phyloP scores from a whole-genome alignment of 176 grass and related monocot genomes.

The Chloris gayana region DNA sequence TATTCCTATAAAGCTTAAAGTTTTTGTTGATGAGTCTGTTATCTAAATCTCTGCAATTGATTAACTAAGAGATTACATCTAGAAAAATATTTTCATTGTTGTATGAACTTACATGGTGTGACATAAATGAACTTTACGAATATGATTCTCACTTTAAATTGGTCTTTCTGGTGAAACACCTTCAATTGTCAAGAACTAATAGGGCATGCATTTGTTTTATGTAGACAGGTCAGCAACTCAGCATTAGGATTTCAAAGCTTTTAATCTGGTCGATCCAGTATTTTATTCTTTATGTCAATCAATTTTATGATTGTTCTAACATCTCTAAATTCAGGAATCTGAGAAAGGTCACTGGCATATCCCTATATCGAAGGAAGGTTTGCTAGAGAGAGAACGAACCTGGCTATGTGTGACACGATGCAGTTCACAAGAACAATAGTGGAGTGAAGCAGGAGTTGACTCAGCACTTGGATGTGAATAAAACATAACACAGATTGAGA shows the following conservation, averaged over 20 bases:
- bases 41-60: not conserved
- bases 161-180: not conserved
- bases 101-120: not conserved
- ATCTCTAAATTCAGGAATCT: conserved; percentile 57
- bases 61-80: not conserved
- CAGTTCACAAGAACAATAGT: conserved; percentile 25
- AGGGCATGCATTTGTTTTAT: conserved; percentile 8
- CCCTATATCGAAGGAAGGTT: conserved; percentile 48
- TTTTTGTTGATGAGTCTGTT: not conserved
- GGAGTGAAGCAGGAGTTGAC: not conserved
- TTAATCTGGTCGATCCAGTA: not conserved
- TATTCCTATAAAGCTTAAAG: not conserved
- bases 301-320: conserved; percentile 26
- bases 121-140: not conserved
- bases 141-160: not conserved
- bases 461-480: conserved; percentile 5
- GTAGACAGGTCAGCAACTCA: not conserved
- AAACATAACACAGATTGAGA: conserved; percentile 1
- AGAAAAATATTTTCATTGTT: not conserved
- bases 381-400: conserved; percentile 45
- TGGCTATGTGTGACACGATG: conserved; percentile 61
- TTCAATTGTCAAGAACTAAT: not conserved
- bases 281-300: not conserved
- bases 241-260: conserved; percentile 2
- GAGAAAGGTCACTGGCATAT: conserved; percentile 79